Conservation (phyloP, 1,139 yeast genomes). For the Blastobotrys niveus region DNA sequence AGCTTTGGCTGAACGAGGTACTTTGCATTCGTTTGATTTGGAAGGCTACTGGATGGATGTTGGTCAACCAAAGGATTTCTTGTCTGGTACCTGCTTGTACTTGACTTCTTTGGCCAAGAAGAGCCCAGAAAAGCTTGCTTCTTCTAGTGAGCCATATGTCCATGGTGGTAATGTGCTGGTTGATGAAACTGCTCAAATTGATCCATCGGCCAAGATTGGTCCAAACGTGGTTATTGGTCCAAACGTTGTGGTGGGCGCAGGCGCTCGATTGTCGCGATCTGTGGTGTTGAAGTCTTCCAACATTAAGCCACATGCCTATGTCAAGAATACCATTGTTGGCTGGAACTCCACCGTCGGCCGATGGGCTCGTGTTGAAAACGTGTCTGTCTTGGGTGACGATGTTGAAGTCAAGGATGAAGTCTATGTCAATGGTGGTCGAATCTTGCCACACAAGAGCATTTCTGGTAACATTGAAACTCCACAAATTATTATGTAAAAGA, state of each 20-base stretch:
- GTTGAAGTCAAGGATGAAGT: slow-evolving; percentile 98
- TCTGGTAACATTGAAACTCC: slow-evolving; percentile 95
- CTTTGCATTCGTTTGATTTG: slow-evolving; percentile 90
- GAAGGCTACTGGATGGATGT: slow-evolving; percentile 99
- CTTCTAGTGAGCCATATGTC: slow-evolving; percentile 60
- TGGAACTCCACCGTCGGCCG: slow-evolving; percentile 98
- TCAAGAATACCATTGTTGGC: slow-evolving; percentile 95
- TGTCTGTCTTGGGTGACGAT: slow-evolving; percentile 97
- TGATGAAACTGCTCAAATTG: slow-evolving; percentile 92
- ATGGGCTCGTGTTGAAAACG: slow-evolving; percentile 99
- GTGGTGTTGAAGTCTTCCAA: slow-evolving; percentile 87
- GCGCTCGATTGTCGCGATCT: slow-evolving; percentile 96
- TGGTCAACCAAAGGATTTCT: slow-evolving; percentile 99
- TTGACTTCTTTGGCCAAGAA: slow-evolving; percentile 81
- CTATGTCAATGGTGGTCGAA: slow-evolving; percentile 98
- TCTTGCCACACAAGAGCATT: slow-evolving; percentile 96
- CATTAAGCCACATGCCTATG: slow-evolving; percentile 97
- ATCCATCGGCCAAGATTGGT: slow-evolving; percentile 92
- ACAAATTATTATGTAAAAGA: slow-evolving; percentile 84
- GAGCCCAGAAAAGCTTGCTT: slow-evolving; percentile 60
- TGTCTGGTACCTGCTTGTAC: slow-evolving; percentile 93
- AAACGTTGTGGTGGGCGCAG: slow-evolving; percentile 91
- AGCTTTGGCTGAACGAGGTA: slow-evolving; percentile 77
- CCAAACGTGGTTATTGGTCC: slow-evolving; percentile 99
- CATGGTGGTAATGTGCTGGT: slow-evolving; percentile 92